Evolutionary conservation across 257 asterid species (phyloP), one percentile per base, ranked within the genome.

Genomic region (Vinca minor): DNA sequence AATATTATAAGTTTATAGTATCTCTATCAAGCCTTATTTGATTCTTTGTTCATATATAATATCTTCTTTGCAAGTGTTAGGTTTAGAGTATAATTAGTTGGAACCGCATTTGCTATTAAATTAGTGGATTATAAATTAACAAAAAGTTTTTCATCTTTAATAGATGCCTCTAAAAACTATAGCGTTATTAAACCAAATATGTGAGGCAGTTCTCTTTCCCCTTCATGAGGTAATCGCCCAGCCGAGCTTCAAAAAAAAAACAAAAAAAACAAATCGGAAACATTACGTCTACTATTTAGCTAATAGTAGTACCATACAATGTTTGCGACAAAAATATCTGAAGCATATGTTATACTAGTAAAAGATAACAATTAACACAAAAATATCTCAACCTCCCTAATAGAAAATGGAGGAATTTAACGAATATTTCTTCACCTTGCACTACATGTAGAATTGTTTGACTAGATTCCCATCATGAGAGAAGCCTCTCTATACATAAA

Each of bases 1-100:
- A 64, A 34, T 11, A 53, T 20, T 64, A n/a, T 50, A 4, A 21
- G n/a, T n/a, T n/a, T n/a, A n/a, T n/a, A n/a, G n/a, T n/a, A n/a
- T 57, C 42, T 9, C 26, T 60, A n/a, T 31, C 47, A 25, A 26
- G 4, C 59, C 70, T 75, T 65, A 65, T 62, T 74, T 48, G 70
- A 65, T 70, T 70, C 73, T 62, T 60, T 5, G 20, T 20, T 18
- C 53, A 69, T 70, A 20, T 21, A 10, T 0, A 7, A 34, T n/a
- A n/a, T n/a, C n/a, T n/a, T n/a, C n/a, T n/a, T n/a, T n/a, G n/a
- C n/a, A n/a, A n/a, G n/a, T 38, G 31, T 59, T 57, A 39, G 62
- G 61, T 31, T 47, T 38, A 15, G 48, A 28, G 23, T 38, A 45
- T 45, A 54, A 56, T 65, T 70, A 62, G 74, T 32, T 70, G 29